These are phyloP conservation scores for Vitis hybrid DNA, from an alignment of 177 flowering plant species.

Conservation along the genomic window DNA sequence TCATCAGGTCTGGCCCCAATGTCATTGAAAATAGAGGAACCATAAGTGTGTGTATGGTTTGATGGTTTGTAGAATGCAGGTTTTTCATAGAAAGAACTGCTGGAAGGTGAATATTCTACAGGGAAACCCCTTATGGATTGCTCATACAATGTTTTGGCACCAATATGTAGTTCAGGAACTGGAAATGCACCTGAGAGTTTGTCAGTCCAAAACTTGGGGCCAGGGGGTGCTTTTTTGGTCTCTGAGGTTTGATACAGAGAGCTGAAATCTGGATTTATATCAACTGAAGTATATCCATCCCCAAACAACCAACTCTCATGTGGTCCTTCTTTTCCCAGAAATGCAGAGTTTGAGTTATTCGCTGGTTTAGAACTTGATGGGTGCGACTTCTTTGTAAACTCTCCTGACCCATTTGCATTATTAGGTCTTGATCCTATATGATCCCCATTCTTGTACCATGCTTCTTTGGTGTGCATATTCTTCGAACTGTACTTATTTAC, in stretches of 20 bases:
- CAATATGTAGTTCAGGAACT: slow-evolving; percentile 14
- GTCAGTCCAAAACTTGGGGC: slow-evolving; percentile 16
- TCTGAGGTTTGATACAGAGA: slow-evolving; percentile 21
- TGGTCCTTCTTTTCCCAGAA: slow-evolving; percentile 21
- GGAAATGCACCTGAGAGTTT: slow-evolving; percentile 27
- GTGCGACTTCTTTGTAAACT: slow-evolving; percentile 13
- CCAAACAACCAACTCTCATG: slow-evolving; percentile 22
- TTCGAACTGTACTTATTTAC: slow-evolving; percentile 2
- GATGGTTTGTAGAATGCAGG: slow-evolving; percentile 20
- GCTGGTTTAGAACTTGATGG: slow-evolving; percentile 20
- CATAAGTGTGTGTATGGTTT: slow-evolving; percentile 14
- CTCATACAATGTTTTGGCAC: slow-evolving; percentile 13
- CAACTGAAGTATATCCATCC: slow-evolving; percentile 23
- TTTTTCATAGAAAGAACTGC: slow-evolving; percentile 16
- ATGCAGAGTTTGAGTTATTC: slow-evolving; percentile 10
- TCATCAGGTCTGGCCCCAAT: slow-evolving; percentile 12
- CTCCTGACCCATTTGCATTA: slow-evolving; percentile 16
- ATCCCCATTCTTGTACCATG: slow-evolving; percentile 12
- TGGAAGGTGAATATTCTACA: slow-evolving; percentile 21
- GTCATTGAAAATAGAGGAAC: slow-evolving; percentile 21
- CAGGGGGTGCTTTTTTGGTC: slow-evolving; percentile 14
- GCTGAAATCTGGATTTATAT: slow-evolving; percentile 18
- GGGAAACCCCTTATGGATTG: slow-evolving; percentile 21
- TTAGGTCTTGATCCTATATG: slow-evolving; percentile 6
- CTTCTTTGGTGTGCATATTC: slow-evolving; percentile 18